Conservation (phyloP, 2,329 filamentous ascomycete species). For the Fusarium abutilonis region DNA sequence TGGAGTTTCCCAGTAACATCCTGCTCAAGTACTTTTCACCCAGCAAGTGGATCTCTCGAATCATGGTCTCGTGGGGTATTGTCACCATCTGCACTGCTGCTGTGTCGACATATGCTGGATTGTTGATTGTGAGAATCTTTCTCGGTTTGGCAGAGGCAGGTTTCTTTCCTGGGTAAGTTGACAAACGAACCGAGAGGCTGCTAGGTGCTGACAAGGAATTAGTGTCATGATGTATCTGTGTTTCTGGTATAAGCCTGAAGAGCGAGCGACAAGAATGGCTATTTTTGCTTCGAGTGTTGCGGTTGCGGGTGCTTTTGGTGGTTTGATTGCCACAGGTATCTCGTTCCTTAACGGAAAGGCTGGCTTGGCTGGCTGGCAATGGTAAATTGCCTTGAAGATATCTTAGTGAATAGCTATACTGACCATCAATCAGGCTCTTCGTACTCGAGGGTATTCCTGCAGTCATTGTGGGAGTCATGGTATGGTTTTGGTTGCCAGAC, state of each 20-base stretch:
- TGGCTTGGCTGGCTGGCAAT: constrained; percentile 64
- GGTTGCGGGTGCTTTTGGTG: constrained; percentile 69
- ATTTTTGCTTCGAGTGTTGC: constrained; percentile 68
- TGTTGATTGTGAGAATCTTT: constrained; percentile 59
- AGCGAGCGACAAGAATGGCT: constrained; percentile 67
- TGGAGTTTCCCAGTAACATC: constrained; percentile 50
- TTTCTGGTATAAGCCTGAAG: constrained; percentile 70
- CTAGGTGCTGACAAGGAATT: background rate
- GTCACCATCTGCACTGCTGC: constrained; percentile 61
- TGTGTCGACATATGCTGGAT: constrained; percentile 58
- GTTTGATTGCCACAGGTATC: constrained; percentile 64
- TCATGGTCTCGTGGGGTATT: constrained; percentile 60
- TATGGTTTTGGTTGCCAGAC: constrained; percentile 49
- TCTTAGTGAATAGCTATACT: rapidly evolving
- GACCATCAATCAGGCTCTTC: constrained; percentile 62
- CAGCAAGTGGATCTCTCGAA: constrained; percentile 50
- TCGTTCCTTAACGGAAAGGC: constrained; percentile 57
- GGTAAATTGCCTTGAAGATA: constrained; percentile 8
- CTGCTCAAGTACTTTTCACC: constrained; percentile 51
- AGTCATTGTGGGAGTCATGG: constrained; percentile 46
- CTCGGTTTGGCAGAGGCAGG: constrained; percentile 63
- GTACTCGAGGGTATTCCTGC: constrained; percentile 58
- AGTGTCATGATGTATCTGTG: constrained; percentile 65
- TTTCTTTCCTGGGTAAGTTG: constrained; percentile 57
- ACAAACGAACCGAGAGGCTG: rapidly evolving